Evolutionary conservation across 371 early-diverging fungal genomes (phyloP), one percentile per base, ranked within the genome.

Genomic region (Mortierella sp.): DNA sequence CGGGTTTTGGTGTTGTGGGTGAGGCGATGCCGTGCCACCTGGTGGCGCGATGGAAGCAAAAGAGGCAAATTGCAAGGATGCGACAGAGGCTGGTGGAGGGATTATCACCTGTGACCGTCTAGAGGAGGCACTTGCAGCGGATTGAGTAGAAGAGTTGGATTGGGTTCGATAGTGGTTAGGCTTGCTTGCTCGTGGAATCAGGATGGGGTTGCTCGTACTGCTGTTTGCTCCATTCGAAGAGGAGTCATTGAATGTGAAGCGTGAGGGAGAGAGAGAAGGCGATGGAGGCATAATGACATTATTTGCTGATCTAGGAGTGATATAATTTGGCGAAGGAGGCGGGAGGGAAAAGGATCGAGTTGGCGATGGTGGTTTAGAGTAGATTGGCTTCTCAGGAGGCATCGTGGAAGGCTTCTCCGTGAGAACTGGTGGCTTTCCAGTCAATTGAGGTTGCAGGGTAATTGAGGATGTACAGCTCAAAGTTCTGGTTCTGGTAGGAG

Each of bases 61-160:
- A 8, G 79, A 78, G 17, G 73, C 69, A 63, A 73, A 78, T 45
- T 78, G 79, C 26, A 78, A 51, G 4, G 73, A 66, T 8, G 73
- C 37, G 1, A 60, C 31, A 5, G 65, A 64, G 7, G 66, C 55
- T 29, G 78, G 78, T 6, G 77, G 77, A 22, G 79, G 79, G 54
- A 78, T 78, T 23, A 78, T 78, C 42, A 78, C 65, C 34, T 72
- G 70, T 0, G 79, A 78, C 0, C 70, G 70, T 37, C 70, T 60
- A 3, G 70, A 73, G 6, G 72, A 68, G 2, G 76, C 34, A 28
- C 75, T 75, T n/a, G 65, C 43, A 13, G 57, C 49, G 19, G 75
- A 75, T 12, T 75, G 75, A 28, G 68, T 54, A 2, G 76, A 75
- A 6, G 76, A 75, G 43, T 58, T 70, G 28, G 76, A 75, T 17